These are phyloP conservation scores for Aspergillus clavatus DNA, from an alignment of 2,329 filamentous ascomycete genomes.

Conservation along the genomic window DNA sequence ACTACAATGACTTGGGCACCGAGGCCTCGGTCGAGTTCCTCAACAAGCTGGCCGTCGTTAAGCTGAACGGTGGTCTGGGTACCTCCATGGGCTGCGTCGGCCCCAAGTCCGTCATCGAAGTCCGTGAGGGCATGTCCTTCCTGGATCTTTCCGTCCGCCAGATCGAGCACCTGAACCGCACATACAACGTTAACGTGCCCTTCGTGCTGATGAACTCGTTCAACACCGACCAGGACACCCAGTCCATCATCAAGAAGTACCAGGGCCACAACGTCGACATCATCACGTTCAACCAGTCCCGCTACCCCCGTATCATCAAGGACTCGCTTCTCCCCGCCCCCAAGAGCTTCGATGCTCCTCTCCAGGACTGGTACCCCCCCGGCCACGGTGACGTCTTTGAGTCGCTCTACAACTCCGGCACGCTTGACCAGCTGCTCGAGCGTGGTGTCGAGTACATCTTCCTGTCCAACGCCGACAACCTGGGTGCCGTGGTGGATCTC, in stretches of 20 bases:
- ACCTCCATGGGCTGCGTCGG: conserved; percentile 99
- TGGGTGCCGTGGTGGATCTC: conserved; percentile 95
- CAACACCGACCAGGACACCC: conserved; percentile 98
- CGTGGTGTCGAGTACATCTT: conserved; percentile 97
- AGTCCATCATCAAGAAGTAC: conserved; percentile 99
- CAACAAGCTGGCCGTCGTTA: conserved; percentile 95
- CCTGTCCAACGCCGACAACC: conserved; percentile 97
- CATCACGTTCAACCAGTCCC: conserved; percentile 98
- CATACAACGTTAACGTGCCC: conserved; percentile 92
- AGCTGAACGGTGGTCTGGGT: conserved; percentile 98
- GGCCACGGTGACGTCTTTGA: conserved; percentile 99
- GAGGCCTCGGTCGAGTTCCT: conserved; percentile 89
- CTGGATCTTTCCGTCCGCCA: conserved; percentile 96
- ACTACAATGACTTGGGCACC: conserved; percentile 87
- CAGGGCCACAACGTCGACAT: conserved; percentile 99
- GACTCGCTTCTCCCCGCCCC: conserved; percentile 95
- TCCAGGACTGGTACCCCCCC: conserved; percentile 97
- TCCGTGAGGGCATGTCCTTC: conserved; percentile 99
- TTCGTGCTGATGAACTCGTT: conserved; percentile 99
- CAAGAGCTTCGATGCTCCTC: conserved; percentile 79
- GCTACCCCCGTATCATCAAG: conserved; percentile 96
- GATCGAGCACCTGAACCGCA: conserved; percentile 98
- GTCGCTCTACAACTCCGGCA: conserved; percentile 98
- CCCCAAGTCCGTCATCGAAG: conserved; percentile 98
- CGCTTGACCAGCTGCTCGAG: conserved; percentile 91